phyloP scores from a whole-genome alignment of 805 yeast species.

The Candida coquimbonensis region DNA sequence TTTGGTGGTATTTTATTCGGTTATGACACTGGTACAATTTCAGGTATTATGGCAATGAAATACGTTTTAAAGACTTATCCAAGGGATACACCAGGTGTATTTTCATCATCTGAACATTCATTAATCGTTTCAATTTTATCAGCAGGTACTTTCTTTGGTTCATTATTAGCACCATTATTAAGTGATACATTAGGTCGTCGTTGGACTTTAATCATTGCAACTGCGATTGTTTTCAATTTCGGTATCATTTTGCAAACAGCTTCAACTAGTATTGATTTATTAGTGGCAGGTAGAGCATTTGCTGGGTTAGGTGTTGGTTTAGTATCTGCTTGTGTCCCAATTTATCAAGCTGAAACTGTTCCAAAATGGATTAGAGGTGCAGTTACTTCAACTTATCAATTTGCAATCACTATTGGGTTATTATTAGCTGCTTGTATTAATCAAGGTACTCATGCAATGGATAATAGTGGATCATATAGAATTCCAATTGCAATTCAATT shows the following conservation, averaged over 20 bases:
- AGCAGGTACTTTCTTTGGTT: constrained; percentile 66
- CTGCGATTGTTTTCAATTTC: constrained; percentile 41
- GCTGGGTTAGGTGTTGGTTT: constrained; percentile 73
- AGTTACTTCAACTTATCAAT: constrained; percentile 68
- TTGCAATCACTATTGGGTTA: constrained; percentile 67
- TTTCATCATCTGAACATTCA: constrained; percentile 43
- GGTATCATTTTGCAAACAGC: constrained; percentile 48
- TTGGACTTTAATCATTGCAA: constrained; percentile 35
- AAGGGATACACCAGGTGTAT: constrained; percentile 26
- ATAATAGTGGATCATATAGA: constrained; percentile 55
- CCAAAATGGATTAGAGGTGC: constrained; percentile 78
- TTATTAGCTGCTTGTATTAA: constrained; percentile 63
- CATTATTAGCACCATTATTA: constrained; percentile 52
- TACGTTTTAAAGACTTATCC: constrained; percentile 43
- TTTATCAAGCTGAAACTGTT: constrained; percentile 74
- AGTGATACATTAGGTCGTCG: constrained; percentile 52
- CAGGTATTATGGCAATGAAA: constrained; percentile 60
- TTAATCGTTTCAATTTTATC: constrained; percentile 69
- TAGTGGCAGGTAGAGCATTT: constrained; percentile 63
- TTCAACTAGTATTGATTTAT: constrained; percentile 37
- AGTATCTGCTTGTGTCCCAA: constrained; percentile 64
- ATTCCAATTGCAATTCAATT: constrained; percentile 71
- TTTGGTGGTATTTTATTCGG: constrained; percentile 64
- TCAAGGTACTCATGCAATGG: constrained; percentile 53
- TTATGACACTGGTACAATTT: constrained; percentile 62